phyloP scores from a whole-genome alignment of 805 yeast species.

The Metschnikowia colocasiae region DNA sequence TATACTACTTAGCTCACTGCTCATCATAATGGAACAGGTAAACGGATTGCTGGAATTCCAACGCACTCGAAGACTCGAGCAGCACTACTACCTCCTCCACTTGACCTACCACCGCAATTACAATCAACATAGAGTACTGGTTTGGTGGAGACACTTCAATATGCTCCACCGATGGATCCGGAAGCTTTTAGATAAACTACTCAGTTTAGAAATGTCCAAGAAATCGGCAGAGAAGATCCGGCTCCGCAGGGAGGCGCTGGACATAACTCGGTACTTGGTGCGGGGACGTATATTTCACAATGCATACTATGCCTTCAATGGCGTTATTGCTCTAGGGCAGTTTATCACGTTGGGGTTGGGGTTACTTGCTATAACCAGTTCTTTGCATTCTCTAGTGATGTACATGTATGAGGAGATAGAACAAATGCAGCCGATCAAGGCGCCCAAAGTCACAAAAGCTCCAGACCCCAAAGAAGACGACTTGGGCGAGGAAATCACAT shows the following conservation, averaged over 20 bases:
- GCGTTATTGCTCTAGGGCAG: constrained; percentile 70
- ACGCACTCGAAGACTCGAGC: constrained; percentile 13
- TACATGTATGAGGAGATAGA: constrained; percentile 18
- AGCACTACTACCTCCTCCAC: constrained; percentile 59
- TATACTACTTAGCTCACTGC: not conserved
- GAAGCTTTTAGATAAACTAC: constrained; percentile 30
- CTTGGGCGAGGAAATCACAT: constrained; percentile 15
- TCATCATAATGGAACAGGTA: not conserved
- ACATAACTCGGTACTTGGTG: constrained; percentile 27
- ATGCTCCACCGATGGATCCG: constrained; percentile 57
- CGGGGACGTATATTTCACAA: constrained; percentile 37
- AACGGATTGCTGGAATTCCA: not conserved
- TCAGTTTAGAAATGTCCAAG: constrained; percentile 21
- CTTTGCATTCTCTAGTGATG: constrained; percentile 30
- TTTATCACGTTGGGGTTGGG: constrained; percentile 72
- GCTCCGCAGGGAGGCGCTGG: constrained; percentile 14
- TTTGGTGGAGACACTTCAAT: constrained; percentile 75
- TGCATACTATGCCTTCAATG: constrained; percentile 60
- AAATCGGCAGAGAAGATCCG: constrained; percentile 13
- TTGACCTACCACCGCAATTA: constrained; percentile 65
- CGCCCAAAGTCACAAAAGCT: not conserved
- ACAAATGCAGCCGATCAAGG: not conserved
- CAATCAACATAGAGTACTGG: constrained; percentile 69
- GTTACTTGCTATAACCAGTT: constrained; percentile 53
- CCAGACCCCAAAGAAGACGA: constrained; percentile 11